Base-by-base conservation (phyloP, 1,284 basidiomycete genomes). In the Farysia itapuensis region DNA sequence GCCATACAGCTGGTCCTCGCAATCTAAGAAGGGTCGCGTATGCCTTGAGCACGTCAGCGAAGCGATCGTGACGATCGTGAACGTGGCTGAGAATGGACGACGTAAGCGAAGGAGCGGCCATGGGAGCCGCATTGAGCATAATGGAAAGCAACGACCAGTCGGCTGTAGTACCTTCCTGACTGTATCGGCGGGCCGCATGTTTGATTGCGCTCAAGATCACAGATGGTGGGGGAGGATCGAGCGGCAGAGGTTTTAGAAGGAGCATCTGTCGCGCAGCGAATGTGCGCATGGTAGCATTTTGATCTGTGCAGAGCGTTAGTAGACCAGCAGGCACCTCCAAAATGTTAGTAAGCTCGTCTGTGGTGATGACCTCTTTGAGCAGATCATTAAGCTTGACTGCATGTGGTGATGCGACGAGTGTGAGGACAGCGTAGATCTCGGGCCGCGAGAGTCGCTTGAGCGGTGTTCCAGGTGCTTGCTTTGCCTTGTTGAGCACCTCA, bases 241-340 rank as follows among this genome's bases (percentile, higher is more conserved):
- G 19, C 3, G 47, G 2, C 2, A 60, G 48, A 8, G 59, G 59
- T 18, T 42, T 52, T 21, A 63, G 45, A 9, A 53, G 50, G 25
- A 57, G 42, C 39, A 63, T 52, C 18, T 63, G 53, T 5, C 44
- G 20, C 1, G 48, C 59, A 5, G 64, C 60, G 30, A 50, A 67
- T 14, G 53, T 39, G 14, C 64, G 49, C 2, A 49, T 15, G 18
- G 39, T 44, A 16, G 54, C 26, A n/a, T 42, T 48, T 1, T 59
- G 43, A 36, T 64, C 64, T 31, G 64, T 45, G 31, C 43, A 49
- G 5, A 58, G 35, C 1, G 51, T 48, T 30, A 67, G 36, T 1
- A 67, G 40, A 29, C 64, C 64, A 9, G 54, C 60, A 18, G 64
- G 54, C 4, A 61, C 23, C 32, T 67, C 64, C 12, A 44, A 42